These are phyloP conservation scores for Theileria annulata DNA, from an alignment of 169 alveolate species.

Conservation along the genomic window DNA sequence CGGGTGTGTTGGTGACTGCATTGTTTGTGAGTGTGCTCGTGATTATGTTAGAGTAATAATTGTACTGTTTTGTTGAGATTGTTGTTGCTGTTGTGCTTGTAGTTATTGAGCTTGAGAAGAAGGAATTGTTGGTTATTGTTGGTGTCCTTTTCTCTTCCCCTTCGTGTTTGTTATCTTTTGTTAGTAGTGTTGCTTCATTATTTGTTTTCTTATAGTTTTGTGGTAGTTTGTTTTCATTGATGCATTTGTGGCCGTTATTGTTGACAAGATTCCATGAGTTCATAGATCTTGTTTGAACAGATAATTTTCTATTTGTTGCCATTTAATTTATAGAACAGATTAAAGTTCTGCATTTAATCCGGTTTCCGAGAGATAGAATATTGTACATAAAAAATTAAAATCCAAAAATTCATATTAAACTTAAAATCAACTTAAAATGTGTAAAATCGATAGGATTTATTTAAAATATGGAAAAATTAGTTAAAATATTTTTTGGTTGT, in stretches of 20 bases:
- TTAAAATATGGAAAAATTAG: background rate
- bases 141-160: conserved; percentile 1
- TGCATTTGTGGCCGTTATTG: conserved; percentile 2
- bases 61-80: conserved; percentile 5
- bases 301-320: conserved; percentile 9
- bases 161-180: background rate
- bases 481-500: too few relatives aligned
- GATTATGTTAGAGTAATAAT: conserved; percentile 5
- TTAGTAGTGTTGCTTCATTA: background rate
- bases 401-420: background rate
- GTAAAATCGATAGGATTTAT: conserved; percentile 6
- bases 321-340: conserved; percentile 2
- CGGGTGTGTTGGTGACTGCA: background rate
- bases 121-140: background rate
- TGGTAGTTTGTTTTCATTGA: background rate
- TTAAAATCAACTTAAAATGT: background rate
- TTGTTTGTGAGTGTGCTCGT: background rate
- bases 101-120: conserved; percentile 7
- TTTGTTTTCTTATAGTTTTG: background rate
- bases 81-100: conserved; percentile 16
- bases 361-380: background rate
- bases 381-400: background rate
- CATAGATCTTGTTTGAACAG: conserved; percentile 1
- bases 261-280: conserved; percentile 9
- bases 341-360: conserved; percentile 1